These are phyloP conservation scores for Solanum gandarillasii DNA, from an alignment of 257 asterid species.

Conservation along the genomic window DNA sequence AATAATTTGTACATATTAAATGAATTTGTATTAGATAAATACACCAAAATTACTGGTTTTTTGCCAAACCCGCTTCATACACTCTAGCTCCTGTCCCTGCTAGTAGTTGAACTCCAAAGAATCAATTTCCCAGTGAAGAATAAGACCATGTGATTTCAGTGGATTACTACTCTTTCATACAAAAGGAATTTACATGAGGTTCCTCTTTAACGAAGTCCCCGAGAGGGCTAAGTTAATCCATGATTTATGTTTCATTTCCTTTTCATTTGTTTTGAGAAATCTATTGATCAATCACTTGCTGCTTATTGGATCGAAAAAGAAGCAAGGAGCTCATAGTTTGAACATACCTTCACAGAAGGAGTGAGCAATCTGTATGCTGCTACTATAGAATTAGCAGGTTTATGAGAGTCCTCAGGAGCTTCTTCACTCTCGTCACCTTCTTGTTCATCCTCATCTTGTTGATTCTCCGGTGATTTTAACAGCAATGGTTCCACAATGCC, in stretches of 20 bases:
- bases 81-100: background rate
- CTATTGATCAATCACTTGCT: background rate
- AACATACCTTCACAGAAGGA: constrained; percentile 87
- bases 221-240: background rate
- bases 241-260: background rate
- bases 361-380: constrained; percentile 85
- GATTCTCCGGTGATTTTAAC: constrained; percentile 25
- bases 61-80: background rate
- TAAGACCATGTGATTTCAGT: background rate
- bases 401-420: constrained; percentile 58
- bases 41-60: background rate
- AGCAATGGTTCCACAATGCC: constrained; percentile 77
- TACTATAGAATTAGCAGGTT: constrained; percentile 65
- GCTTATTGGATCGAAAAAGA: background rate
- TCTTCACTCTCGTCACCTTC: constrained; percentile 77
- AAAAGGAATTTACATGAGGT: background rate
- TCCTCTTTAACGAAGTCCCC: no score
- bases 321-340: background rate
- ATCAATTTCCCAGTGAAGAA: background rate
- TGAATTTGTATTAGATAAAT: background rate
- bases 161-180: background rate
- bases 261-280: background rate
- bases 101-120: background rate
- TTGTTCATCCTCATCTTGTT: constrained; percentile 39
- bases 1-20: no score